Percentiles rank a stretch among this genome's conserved stretches.
These are phyloP conservation scores for Naematelia aurantialba DNA, from an alignment of 768 basidiomycete genomes.

Conservation along the genomic window DNA sequence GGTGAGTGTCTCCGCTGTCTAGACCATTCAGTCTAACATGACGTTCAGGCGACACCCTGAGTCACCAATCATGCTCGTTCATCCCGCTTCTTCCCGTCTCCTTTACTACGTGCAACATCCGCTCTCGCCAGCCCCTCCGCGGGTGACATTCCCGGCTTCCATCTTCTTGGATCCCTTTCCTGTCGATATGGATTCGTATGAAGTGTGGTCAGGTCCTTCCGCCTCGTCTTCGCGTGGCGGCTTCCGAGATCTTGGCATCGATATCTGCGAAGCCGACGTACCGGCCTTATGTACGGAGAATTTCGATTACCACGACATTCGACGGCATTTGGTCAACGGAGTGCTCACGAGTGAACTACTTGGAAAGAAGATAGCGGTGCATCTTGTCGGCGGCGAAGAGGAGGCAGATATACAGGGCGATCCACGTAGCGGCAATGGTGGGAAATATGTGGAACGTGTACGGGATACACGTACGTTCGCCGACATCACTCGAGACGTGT, in stretches of 20 bases:
- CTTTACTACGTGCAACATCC: slow-evolving; percentile 40
- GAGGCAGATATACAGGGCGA: slow-evolving; percentile 8
- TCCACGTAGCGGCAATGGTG: slow-evolving; percentile 41
- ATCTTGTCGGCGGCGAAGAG: slow-evolving; percentile 61
- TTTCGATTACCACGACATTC: slow-evolving; percentile 91
- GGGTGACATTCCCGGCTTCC: slow-evolving; percentile 33
- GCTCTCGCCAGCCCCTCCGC: slow-evolving; percentile 28
- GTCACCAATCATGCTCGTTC: slow-evolving; percentile 48
- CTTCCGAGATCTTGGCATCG: slow-evolving; percentile 47
- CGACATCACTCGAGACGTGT: slow-evolving; percentile 84
- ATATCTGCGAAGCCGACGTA: slow-evolving; percentile 60
- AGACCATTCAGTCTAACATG: slow-evolving; percentile 7
- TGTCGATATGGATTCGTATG: slow-evolving; percentile 59
- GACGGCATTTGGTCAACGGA: slow-evolving; percentile 89
- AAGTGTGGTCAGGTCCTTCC: slow-evolving; percentile 73
- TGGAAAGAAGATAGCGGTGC: slow-evolving; percentile 90
- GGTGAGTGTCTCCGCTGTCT: slow-evolving; percentile 29
- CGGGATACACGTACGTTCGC: slow-evolving; percentile 90
- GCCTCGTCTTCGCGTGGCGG: slow-evolving; percentile 23
- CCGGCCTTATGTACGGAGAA: slow-evolving; percentile 97
- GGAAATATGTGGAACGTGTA: slow-evolving; percentile 88
- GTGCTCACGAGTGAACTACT: slow-evolving; percentile 89
- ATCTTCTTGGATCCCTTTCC: slow-evolving; percentile 70
- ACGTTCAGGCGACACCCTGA: slow-evolving; percentile 60
- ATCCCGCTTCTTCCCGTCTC: slow-evolving; percentile 42